Percentiles rank a stretch among this genome's conserved stretches.
Evolutionary conservation across 176 grass and related monocot species (phyloP).

Genomic region (Carex cristatella): DNA sequence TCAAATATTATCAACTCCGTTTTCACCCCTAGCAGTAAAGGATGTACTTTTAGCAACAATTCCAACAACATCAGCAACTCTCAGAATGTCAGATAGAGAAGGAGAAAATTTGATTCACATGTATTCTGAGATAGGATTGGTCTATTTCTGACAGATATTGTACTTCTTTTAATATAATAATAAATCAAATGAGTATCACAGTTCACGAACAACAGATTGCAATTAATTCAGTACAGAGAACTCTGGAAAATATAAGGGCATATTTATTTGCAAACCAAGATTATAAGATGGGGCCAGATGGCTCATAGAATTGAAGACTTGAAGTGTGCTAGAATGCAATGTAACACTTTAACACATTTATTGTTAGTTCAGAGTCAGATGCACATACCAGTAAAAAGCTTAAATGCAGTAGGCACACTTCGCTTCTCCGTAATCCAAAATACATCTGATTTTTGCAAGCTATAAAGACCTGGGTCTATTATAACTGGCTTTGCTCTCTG

Average conservation of each 20-base stretch:
- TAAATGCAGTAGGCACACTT: conserved; percentile 89
- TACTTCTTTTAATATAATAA: neutral
- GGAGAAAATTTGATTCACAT: neutral
- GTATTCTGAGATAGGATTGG: neutral
- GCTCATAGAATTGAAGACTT: neutral
- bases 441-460: conserved; percentile 75
- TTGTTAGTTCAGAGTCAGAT: neutral
- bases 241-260: neutral
- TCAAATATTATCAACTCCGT: no score
- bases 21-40: neutral
- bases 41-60: neutral
- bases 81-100: neutral
- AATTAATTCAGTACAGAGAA: neutral
- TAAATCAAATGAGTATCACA: neutral
- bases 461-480: conserved; percentile 92
- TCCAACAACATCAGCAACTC: neutral
- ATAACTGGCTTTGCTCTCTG: conserved; percentile 97
- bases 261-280: neutral
- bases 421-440: conserved; percentile 95
- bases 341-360: neutral
- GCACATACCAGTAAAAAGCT: conserved; percentile 89
- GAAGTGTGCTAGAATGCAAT: neutral
- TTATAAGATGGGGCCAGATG: neutral
- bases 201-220: neutral
- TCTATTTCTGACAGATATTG: neutral